These are phyloP conservation scores for Penicillium sp. DNA, from an alignment of 2,329 filamentous ascomycete species.

Conservation along the genomic window DNA sequence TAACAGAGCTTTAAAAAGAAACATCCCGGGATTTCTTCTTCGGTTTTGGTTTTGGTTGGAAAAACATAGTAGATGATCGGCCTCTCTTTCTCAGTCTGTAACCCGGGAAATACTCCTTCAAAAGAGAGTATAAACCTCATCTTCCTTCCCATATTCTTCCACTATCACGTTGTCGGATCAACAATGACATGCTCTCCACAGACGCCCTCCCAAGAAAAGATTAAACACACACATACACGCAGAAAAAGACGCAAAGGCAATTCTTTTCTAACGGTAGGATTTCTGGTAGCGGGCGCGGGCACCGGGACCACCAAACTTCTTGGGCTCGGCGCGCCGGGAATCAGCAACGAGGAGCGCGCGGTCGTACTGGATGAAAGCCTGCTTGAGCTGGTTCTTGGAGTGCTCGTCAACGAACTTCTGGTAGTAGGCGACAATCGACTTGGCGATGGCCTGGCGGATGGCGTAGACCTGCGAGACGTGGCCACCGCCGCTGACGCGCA, in stretches of 20 bases:
- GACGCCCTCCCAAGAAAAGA: conserved; percentile 12
- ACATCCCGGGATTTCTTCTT: conserved; percentile 13
- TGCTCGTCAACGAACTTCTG: conserved; percentile 99
- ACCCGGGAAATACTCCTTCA: conserved; percentile 18
- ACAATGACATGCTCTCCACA: conserved; percentile 17
- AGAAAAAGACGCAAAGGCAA: conserved; percentile 1
- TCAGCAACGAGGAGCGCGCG: conserved; percentile 97
- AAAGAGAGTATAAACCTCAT: not conserved
- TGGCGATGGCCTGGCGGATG: conserved; percentile 97
- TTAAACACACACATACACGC: conserved; percentile 7
- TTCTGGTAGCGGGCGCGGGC: conserved; percentile 97
- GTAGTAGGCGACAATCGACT: conserved; percentile 97
- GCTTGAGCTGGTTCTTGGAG: conserved; percentile 99
- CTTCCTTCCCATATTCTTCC: not conserved
- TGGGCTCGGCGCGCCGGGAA: conserved; percentile 98
- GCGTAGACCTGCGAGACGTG: conserved; percentile 97
- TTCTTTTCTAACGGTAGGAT: conserved; percentile 81
- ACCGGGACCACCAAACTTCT: conserved; percentile 83
- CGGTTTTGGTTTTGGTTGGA: conserved; percentile 10
- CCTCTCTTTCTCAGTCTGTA: conserved; percentile 25
- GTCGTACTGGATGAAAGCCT: conserved; percentile 92
- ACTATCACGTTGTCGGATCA: conserved; percentile 6
- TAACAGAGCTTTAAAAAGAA: conserved; percentile 9
- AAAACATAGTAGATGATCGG: conserved; percentile 17
- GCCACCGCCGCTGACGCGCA: conserved; percentile 94